A percentile compares a stretch with the other conserved stretches of the same genome.
Conservation (phyloP, 2,329 filamentous ascomycete genomes). For the Elsinoe perseae region DNA sequence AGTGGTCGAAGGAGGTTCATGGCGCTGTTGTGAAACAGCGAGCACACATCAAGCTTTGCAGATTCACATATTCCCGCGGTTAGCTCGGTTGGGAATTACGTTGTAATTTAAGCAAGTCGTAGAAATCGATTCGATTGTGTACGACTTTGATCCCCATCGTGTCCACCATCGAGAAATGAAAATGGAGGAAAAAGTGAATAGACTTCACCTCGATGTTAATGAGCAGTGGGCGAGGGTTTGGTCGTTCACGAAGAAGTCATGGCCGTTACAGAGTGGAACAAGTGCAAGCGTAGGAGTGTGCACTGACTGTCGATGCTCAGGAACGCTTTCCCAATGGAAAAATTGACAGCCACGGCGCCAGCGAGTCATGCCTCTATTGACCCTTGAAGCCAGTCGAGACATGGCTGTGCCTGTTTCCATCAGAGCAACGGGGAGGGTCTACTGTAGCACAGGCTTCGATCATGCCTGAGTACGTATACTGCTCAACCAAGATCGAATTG, state of each 20-base stretch:
- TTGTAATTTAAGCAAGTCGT: background rate
- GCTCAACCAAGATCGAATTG: slow-evolving; percentile 19
- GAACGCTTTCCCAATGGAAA: background rate
- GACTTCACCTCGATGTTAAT: background rate
- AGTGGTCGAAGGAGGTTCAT: background rate
- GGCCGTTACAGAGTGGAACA: background rate
- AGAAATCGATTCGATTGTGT: background rate
- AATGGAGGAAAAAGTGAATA: background rate
- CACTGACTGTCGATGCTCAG: background rate
- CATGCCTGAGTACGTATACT: slow-evolving; percentile 25
- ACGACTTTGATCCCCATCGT: background rate
- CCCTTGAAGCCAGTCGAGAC: slow-evolving; percentile 1
- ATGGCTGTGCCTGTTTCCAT: background rate
- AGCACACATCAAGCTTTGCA: slow-evolving; percentile 6
- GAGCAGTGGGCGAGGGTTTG: background rate
- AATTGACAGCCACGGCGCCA: background rate
- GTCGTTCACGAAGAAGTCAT: background rate
- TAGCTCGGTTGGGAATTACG: background rate
- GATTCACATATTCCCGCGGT: background rate
- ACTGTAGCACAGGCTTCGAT: slow-evolving; percentile 20
- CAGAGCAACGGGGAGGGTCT: background rate
- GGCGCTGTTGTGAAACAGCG: slow-evolving; percentile 10
- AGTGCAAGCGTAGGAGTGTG: background rate
- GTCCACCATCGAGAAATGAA: background rate
- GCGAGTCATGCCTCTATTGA: background rate